A percentile compares a stretch with the other conserved stretches of the same genome.
Conservation (phyloP, 768 basidiomycete species). For the Pleurotus ostreatus region DNA sequence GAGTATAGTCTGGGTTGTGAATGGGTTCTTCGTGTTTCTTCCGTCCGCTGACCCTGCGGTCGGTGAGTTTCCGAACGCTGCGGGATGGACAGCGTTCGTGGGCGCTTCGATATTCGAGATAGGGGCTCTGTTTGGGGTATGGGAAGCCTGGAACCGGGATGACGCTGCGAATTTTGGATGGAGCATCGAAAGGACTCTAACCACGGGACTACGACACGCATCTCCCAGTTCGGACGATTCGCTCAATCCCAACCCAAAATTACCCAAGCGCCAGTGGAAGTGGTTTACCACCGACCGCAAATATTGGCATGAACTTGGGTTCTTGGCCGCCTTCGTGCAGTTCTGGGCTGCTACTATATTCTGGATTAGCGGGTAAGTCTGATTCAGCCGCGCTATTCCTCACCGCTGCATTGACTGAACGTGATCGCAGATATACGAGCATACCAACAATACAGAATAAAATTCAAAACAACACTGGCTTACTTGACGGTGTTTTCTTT, state of each 20-base stretch:
- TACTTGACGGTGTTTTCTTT: slow-evolving; percentile 52
- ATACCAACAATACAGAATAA: slow-evolving; percentile 31
- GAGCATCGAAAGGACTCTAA: slow-evolving; percentile 17
- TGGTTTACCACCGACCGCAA: slow-evolving; percentile 34
- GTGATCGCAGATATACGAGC: slow-evolving; percentile 26
- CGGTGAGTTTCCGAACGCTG: not conserved
- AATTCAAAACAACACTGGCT: slow-evolving; percentile 21
- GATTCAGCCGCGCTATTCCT: not conserved
- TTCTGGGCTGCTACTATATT: slow-evolving; percentile 55
- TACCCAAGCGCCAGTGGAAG: slow-evolving; percentile 23
- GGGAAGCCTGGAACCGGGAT: slow-evolving; percentile 51
- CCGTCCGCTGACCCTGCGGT: slow-evolving; percentile 20
- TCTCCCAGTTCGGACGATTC: not conserved
- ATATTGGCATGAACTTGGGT: slow-evolving; percentile 42
- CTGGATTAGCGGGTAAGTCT: slow-evolving; percentile 47
- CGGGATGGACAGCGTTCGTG: slow-evolving; percentile 47
- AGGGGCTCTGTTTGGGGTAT: slow-evolving; percentile 47
- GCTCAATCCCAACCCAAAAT: not conserved
- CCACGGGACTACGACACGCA: not conserved
- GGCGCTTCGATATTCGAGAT: slow-evolving; percentile 61
- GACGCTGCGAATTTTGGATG: slow-evolving; percentile 34
- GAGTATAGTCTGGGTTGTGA: slow-evolving; percentile 49
- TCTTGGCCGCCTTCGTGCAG: slow-evolving; percentile 47
- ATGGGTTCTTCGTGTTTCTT: slow-evolving; percentile 51
- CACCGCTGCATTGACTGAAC: slow-evolving; percentile 10